Base-by-base conservation (phyloP, 495 filamentous ascomycete species). In the Cryomyces antarcticus region DNA sequence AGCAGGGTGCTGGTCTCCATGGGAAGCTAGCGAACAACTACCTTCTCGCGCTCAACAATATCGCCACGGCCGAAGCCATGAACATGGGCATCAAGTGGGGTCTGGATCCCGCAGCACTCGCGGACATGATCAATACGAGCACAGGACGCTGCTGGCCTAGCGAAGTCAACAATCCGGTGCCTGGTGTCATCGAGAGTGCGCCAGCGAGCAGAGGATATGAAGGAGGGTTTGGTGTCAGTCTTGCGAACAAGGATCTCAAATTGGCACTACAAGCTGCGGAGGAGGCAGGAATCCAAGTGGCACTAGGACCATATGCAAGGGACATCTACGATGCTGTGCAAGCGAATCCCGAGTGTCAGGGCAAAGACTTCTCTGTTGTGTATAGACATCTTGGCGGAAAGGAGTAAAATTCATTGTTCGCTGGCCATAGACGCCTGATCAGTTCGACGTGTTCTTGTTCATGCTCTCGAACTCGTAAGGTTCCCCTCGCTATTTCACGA, bases 181-280 rank as follows among this genome's bases (percentile, higher is more conserved):
- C 53, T 7, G 53, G 53, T 4, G 41, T 56, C 4, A 42, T 49
- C 30, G 39, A 28, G 6, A 49, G 50, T 28, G 46, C 46, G 31
- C 48, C 49, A 11, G 48, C 48, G 17, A 46, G 42, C 0, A 39
- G 53, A 30, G 51, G 41, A 3, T 56, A 56, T 30, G 49, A 52
- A 31, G 51, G 51, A 9, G 53, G 53, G n/a, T 56, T 56, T 37
- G 31, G 48, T 40, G 52, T 57, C 28, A 39, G 39, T 10, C 44
- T 46, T 11, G 30, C 27, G 28, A 42, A 42, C 24, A 46, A 46
- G 55, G 82, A 88, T 57, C 55, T 89, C 9, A 66, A 64, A 29
- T 62, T 89, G 42, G 82, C 84, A 0, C 74, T 88, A 35, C 50
- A 70, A 10, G 84, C 84, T 31, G 83, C 84, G 0, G 58, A 69